phyloP scores from a whole-genome alignment of 2,329 filamentous ascomycete species.

The Sporothrix luriei region DNA sequence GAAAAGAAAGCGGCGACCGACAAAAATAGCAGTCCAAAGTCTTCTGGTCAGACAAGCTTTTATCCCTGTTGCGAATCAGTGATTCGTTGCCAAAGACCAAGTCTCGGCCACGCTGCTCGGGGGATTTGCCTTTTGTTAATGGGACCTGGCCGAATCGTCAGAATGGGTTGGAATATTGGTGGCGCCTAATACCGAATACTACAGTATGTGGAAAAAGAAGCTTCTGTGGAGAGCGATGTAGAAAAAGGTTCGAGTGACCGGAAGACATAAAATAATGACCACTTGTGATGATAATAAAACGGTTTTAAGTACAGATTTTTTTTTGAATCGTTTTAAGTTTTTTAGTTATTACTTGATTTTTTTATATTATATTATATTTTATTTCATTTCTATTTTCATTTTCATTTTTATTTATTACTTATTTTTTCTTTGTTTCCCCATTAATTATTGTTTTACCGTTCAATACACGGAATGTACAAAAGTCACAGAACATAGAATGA shows the following conservation, averaged over 20 bases:
- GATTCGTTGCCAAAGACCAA: not conserved
- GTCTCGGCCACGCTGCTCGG: not conserved
- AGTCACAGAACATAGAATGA: not conserved
- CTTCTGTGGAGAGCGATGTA: not conserved
- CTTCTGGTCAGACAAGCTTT: not conserved
- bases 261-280: not conserved
- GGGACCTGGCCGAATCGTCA: not conserved
- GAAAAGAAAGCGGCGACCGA: not conserved
- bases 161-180: constrained; percentile 3
- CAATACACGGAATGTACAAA: not conserved
- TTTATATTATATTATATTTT: no score
- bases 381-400: no score
- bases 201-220: not conserved
- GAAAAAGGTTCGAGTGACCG: not conserved
- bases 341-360: no score
- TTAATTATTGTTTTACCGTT: no score
- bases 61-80: no score
- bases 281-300: not conserved
- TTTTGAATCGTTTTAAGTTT: not conserved
- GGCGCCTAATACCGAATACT: not conserved
- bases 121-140: not conserved
- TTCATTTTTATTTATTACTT: no score
- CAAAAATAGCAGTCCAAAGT: constrained; percentile 6
- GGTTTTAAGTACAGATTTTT: not conserved
- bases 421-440: no score